A percentile compares a stretch with the other conserved stretches of the same genome.
These are phyloP conservation scores for Butyriboletus loyo DNA, from an alignment of 768 basidiomycete species.

Conservation along the genomic window DNA sequence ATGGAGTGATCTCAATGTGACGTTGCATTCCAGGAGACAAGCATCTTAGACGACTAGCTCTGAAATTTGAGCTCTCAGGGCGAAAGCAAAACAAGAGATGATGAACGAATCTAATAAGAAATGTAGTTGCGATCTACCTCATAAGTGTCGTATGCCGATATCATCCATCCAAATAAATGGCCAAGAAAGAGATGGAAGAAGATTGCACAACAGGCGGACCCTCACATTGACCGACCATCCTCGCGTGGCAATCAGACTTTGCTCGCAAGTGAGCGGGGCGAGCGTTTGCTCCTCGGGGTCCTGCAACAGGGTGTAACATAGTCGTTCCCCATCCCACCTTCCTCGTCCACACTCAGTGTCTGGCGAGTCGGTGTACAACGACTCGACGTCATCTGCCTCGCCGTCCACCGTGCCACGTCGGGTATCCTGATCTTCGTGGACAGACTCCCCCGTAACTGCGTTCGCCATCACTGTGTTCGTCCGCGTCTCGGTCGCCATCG, in stretches of 20 bases:
- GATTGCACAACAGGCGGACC: not conserved
- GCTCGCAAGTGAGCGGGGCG: slow-evolving; percentile 13
- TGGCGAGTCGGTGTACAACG: slow-evolving; percentile 21
- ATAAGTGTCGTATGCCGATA: not conserved
- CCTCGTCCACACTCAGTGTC: slow-evolving; percentile 6
- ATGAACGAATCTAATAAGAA: slow-evolving; percentile 1
- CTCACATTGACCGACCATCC: not conserved
- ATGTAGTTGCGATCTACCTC: not conserved
- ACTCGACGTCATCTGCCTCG: slow-evolving; percentile 15
- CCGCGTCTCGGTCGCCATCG: slow-evolving; percentile 15
- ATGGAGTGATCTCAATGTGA: not conserved
- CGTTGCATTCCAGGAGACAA: not conserved
- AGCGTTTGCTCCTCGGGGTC: slow-evolving; percentile 17
- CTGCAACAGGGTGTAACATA: slow-evolving; percentile 25
- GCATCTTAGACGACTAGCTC: not conserved
- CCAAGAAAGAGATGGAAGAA: not conserved
- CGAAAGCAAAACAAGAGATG: not conserved
- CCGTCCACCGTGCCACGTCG: not conserved
- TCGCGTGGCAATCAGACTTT: slow-evolving; percentile 3
- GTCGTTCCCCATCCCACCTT: slow-evolving; percentile 17
- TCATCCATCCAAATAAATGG: not conserved
- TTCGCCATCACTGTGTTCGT: slow-evolving; percentile 12
- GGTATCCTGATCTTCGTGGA: not conserved
- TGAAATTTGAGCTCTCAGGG: not conserved
- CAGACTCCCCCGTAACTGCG: not conserved